phyloP scores from a whole-genome alignment of 495 filamentous ascomycete species.

The Parachaetomium inaequale region DNA sequence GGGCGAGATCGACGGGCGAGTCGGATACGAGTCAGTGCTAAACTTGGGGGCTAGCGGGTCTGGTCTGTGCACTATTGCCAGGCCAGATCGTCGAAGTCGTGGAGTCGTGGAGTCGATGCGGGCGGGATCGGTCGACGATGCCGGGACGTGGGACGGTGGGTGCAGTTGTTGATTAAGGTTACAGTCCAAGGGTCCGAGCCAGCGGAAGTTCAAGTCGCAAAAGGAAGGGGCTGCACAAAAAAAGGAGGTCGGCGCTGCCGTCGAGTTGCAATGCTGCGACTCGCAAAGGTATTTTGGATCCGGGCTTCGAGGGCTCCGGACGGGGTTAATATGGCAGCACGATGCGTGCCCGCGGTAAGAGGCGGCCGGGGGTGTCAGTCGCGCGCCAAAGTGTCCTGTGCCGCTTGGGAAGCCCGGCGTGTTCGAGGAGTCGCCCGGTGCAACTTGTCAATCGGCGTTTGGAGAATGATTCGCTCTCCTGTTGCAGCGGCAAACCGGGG shows the following conservation, averaged over 20 bases:
- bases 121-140: slow-evolving; percentile 22
- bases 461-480: slow-evolving; percentile 34
- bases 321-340: slow-evolving; percentile 31
- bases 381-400: slow-evolving; percentile 33
- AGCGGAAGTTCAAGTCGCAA: slow-evolving; percentile 13
- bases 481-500: slow-evolving; percentile 35
- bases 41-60: slow-evolving; percentile 1
- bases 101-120: slow-evolving; percentile 5
- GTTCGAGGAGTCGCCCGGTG: slow-evolving; percentile 41
- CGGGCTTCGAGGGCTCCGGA: slow-evolving; percentile 30
- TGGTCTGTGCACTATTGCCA: slow-evolving; percentile 8
- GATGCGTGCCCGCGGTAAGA: slow-evolving; percentile 16
- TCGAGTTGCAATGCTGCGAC: slow-evolving; percentile 13
- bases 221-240: neutral
- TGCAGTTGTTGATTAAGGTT: slow-evolving; percentile 12
- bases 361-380: slow-evolving; percentile 21
- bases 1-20: slow-evolving; percentile 17
- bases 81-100: slow-evolving; percentile 2
- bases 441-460: slow-evolving; percentile 23
- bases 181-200: slow-evolving; percentile 12
- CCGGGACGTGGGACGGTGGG: no score
- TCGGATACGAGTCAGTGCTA: slow-evolving; percentile 19
- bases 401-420: slow-evolving; percentile 20
- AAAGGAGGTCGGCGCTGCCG: slow-evolving; percentile 15
- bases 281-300: slow-evolving; percentile 30